Conservation (phyloP, 2,329 filamentous ascomycete genomes). For the Exophiala mesophila region DNA sequence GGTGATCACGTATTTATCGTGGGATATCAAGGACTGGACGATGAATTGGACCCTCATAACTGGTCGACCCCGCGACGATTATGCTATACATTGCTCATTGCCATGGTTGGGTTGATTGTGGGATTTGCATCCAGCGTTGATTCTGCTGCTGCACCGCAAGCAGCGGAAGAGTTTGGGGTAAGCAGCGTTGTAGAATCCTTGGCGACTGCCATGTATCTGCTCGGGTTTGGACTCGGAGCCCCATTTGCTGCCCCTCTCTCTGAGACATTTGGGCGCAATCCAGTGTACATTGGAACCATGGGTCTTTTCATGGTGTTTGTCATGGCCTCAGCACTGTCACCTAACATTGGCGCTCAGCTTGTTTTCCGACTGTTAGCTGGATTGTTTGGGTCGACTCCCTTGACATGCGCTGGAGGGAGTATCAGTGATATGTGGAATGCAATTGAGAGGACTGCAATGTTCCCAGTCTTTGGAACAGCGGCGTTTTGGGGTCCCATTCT, state of each 20-base stretch:
- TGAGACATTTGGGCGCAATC: slow-evolving; percentile 47
- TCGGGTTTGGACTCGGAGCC: slow-evolving; percentile 47
- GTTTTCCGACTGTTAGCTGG: slow-evolving; percentile 49
- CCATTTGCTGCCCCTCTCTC: slow-evolving; percentile 47
- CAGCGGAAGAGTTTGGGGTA: slow-evolving; percentile 39
- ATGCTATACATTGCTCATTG: slow-evolving; percentile 34
- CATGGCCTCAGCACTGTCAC: slow-evolving; percentile 44
- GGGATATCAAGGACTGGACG: not conserved
- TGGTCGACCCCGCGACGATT: slow-evolving; percentile 34
- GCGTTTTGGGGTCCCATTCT: slow-evolving; percentile 32
- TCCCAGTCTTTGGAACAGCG: slow-evolving; percentile 41
- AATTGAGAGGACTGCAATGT: slow-evolving; percentile 36
- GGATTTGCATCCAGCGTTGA: slow-evolving; percentile 48
- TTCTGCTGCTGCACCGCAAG: slow-evolving; percentile 41
- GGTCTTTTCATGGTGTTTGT: slow-evolving; percentile 47
- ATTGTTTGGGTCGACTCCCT: slow-evolving; percentile 45
- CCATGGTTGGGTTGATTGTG: slow-evolving; percentile 44
- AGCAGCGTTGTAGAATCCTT: slow-evolving; percentile 42
- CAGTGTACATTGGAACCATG: slow-evolving; percentile 46
- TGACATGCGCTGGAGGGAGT: slow-evolving; percentile 43
- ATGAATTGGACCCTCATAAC: slow-evolving; percentile 41
- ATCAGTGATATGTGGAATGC: slow-evolving; percentile 45
- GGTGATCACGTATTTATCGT: not conserved
- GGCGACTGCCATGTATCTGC: slow-evolving; percentile 39
- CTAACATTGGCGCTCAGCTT: slow-evolving; percentile 44